Percentiles rank a stretch among this genome's conserved stretches.
Conservation (phyloP, 1,284 basidiomycete species). For the Malassezia vespertilionis region DNA sequence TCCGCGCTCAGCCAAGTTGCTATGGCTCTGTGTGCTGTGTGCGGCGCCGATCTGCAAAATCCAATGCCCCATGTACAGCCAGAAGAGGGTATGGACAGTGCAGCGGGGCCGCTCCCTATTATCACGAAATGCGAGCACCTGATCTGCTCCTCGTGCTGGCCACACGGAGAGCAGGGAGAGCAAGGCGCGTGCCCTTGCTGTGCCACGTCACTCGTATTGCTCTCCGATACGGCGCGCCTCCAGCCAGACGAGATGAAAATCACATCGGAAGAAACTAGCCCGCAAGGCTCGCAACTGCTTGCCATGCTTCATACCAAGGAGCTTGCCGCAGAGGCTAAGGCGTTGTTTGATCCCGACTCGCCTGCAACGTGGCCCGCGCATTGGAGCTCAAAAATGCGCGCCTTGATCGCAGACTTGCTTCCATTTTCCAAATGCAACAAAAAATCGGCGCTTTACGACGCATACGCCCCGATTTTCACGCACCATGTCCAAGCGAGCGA, state of each 20-base stretch:
- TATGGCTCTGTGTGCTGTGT: slow-evolving; percentile 76
- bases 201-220: slow-evolving; percentile 50
- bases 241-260: slow-evolving; percentile 18
- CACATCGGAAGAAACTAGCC: not conserved
- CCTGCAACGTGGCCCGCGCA: slow-evolving; percentile 9
- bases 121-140: slow-evolving; percentile 88
- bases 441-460: slow-evolving; percentile 30
- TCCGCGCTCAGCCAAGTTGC: slow-evolving; percentile 69
- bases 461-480: slow-evolving; percentile 30
- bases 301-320: slow-evolving; percentile 18
- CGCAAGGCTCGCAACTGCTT: slow-evolving; percentile 4
- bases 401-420: slow-evolving; percentile 35
- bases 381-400: slow-evolving; percentile 38
- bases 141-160: slow-evolving; percentile 51
- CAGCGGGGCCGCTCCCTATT: slow-evolving; percentile 47
- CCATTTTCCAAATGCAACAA: slow-evolving; percentile 43
- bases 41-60: slow-evolving; percentile 60
- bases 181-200: slow-evolving; percentile 57
- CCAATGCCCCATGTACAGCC: slow-evolving; percentile 16
- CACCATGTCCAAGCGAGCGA: slow-evolving; percentile 23
- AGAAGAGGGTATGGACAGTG: slow-evolving; percentile 51
- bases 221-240: slow-evolving; percentile 28
- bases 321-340: not conserved
- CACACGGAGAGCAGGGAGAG: slow-evolving; percentile 17
- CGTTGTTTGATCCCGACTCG: slow-evolving; percentile 5